These are phyloP conservation scores for Pugionium dolabratum DNA, from an alignment of 345 rosid species.

Conservation along the genomic window DNA sequence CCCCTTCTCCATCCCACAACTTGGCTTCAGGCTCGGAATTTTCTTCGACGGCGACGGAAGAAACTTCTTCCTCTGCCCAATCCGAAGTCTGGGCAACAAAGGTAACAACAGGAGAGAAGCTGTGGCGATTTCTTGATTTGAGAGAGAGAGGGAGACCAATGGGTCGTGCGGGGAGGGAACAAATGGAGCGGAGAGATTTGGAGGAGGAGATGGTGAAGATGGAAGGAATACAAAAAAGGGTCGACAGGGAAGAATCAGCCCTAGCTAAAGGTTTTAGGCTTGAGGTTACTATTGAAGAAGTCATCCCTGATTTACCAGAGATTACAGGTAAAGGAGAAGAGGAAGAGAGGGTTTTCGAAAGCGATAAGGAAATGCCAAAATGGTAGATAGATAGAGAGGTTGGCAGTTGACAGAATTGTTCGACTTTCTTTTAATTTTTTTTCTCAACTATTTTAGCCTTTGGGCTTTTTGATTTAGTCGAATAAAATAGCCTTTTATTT, in stretches of 20 bases:
- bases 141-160: conserved; percentile 37
- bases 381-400: neutral
- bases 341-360: neutral
- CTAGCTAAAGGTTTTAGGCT: conserved; percentile 50
- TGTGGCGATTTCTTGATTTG: conserved; percentile 37
- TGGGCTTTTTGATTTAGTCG: too few relatives aligned
- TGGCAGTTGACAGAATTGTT: neutral
- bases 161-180: conserved; percentile 38
- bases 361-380: neutral
- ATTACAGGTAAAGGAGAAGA: conserved; percentile 10
- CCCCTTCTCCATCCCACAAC: conserved; percentile 21
- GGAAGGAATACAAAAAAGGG: conserved; percentile 47
- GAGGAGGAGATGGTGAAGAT: conserved; percentile 36
- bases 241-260: conserved; percentile 46
- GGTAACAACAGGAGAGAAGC: conserved; percentile 39
- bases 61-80: conserved; percentile 46
- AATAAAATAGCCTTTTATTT: too few relatives aligned
- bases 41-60: conserved; percentile 45
- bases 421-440: neutral
- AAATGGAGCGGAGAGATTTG: conserved; percentile 34
- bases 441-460: too few relatives aligned
- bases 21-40: conserved; percentile 37
- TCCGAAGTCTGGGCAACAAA: conserved; percentile 57
- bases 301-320: conserved; percentile 33
- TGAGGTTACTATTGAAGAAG: conserved; percentile 38